Conservation (phyloP, 805 yeast genomes). For the Ogataea degrootiae region DNA sequence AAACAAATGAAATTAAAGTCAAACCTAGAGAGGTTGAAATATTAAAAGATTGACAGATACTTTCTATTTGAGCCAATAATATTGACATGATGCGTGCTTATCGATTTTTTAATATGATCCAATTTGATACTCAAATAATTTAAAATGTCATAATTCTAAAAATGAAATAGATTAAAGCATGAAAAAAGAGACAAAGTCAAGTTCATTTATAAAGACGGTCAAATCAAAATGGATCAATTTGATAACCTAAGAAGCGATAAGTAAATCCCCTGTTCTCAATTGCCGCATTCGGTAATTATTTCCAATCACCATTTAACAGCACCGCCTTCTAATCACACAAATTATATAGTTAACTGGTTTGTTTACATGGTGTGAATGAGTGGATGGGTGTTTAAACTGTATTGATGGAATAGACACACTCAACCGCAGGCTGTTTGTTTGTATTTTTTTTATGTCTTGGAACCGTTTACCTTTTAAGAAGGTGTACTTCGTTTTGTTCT, state of each 20-base stretch:
- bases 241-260: slow-evolving; percentile 1
- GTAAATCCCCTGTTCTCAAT: no score
- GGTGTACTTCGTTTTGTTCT: no score
- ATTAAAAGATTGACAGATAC: slow-evolving; percentile 3
- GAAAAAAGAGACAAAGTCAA: not conserved
- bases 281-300: no score
- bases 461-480: no score
- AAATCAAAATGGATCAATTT: not conserved
- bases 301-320: no score
- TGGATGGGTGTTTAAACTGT: no score
- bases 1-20: slow-evolving; percentile 4
- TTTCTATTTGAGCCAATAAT: slow-evolving; percentile 4
- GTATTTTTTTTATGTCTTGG: no score
- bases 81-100: slow-evolving; percentile 5
- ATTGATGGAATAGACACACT: no score
- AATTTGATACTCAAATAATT: not conserved
- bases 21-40: slow-evolving; percentile 7
- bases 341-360: no score
- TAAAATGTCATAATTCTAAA: not conserved
- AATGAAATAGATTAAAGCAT: not conserved
- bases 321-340: no score
- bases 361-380: no score
- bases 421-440: no score
- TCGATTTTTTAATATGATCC: not conserved
- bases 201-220: not conserved